These are phyloP conservation scores for Pelargonium citronellum DNA, from an alignment of 441 rosid genomes.

Conservation along the genomic window DNA sequence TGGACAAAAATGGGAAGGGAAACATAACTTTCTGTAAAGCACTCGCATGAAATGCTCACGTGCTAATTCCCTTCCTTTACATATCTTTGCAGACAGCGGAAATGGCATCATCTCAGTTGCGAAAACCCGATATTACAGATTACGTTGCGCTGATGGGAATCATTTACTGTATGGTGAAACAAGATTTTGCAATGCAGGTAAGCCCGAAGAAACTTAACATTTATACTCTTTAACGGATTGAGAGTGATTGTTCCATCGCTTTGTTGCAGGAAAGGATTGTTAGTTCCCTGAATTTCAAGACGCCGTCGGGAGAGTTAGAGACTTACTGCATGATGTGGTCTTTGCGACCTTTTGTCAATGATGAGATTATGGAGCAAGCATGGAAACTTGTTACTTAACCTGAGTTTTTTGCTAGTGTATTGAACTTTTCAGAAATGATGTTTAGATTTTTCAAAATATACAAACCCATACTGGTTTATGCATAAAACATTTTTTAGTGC, in stretches of 20 bases:
- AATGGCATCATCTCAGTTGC: slow-evolving; percentile 10
- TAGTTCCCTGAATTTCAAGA: slow-evolving; percentile 48
- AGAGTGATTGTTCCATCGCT: not conserved
- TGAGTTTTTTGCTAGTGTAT: no score
- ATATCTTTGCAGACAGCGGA: slow-evolving; percentile 13
- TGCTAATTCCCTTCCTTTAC: not conserved
- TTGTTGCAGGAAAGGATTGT: slow-evolving; percentile 63
- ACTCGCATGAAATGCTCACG: not conserved
- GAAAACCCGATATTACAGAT: slow-evolving; percentile 38
- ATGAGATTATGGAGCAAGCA: slow-evolving; percentile 50
- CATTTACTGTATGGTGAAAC: slow-evolving; percentile 65
- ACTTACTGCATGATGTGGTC: slow-evolving; percentile 79
- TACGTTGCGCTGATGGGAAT: slow-evolving; percentile 46
- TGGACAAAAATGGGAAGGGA: no score
- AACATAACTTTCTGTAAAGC: no score
- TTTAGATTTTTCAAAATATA: no score
- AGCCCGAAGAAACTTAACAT: not conserved
- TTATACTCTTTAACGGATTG: no score
- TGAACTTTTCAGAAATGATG: no score
- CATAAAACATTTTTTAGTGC: no score
- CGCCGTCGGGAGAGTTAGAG: slow-evolving; percentile 50
- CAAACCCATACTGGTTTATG: no score
- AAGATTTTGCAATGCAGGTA: slow-evolving; percentile 80
- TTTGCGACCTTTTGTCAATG: slow-evolving; percentile 60
- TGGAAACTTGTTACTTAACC: slow-evolving; percentile 41